These are phyloP conservation scores for Mycogone perniciosa DNA, from an alignment of 2,329 filamentous ascomycete genomes.

Conservation along the genomic window DNA sequence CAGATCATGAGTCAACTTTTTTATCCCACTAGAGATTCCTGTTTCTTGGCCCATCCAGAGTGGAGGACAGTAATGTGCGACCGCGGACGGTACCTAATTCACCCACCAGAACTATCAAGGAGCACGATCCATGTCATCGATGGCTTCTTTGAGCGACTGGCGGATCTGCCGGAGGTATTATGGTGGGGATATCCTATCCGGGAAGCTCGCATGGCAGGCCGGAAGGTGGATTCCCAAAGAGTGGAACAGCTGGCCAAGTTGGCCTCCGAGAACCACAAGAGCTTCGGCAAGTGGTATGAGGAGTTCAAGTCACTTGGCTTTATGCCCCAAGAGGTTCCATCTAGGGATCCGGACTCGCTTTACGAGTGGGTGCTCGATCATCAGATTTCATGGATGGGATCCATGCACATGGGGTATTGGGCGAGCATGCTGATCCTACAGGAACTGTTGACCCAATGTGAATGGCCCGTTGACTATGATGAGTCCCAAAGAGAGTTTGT, in stretches of 20 bases:
- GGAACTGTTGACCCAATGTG: constrained; percentile 30
- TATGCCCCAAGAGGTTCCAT: constrained; percentile 22
- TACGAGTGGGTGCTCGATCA: constrained; percentile 29
- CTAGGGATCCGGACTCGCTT: constrained; percentile 25
- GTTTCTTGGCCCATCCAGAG: constrained; percentile 30
- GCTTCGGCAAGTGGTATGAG: constrained; percentile 29
- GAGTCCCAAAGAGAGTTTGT: constrained; percentile 23
- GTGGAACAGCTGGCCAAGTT: constrained; percentile 24
- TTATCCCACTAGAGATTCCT: constrained; percentile 26
- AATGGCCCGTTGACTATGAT: constrained; percentile 20
- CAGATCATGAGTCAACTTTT: constrained; percentile 36
- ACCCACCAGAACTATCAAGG: constrained; percentile 18
- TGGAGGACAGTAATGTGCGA: constrained; percentile 31
- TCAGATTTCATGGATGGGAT: constrained; percentile 27
- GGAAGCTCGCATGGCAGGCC: constrained; percentile 16
- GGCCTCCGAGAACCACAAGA: constrained; percentile 23
- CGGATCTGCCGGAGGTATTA: constrained; percentile 29
- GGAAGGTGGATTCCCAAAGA: constrained; percentile 23
- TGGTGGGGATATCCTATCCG: constrained; percentile 22
- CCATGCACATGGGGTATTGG: constrained; percentile 32
- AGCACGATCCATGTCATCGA: constrained; percentile 24
- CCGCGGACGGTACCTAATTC: constrained; percentile 20
- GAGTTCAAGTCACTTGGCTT: constrained; percentile 20
- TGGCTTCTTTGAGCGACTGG: constrained; percentile 28
- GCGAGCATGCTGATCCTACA: constrained; percentile 35